A percentile compares a stretch with the other conserved stretches of the same genome.
Evolutionary conservation across 805 yeast species (phyloP).

Genomic region (Ascoidea asiatica): DNA sequence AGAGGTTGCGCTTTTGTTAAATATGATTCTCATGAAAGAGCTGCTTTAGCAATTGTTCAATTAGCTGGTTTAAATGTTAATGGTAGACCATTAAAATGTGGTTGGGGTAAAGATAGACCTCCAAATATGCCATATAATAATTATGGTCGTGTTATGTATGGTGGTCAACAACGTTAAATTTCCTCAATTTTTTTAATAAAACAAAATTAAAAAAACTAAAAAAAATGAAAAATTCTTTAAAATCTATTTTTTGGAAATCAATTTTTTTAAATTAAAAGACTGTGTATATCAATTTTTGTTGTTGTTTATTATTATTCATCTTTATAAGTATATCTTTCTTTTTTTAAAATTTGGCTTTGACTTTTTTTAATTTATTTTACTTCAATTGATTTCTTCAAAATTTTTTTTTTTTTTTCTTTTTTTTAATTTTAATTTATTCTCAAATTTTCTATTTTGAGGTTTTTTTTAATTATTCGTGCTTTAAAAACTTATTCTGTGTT

Average conservation of each 20-base stretch:
- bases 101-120: conserved; percentile 66
- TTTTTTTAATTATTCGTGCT: too few species aligned
- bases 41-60: conserved; percentile 78
- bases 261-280: too few species aligned
- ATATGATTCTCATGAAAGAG: conserved; percentile 77
- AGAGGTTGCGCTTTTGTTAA: conserved; percentile 82
- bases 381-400: too few species aligned
- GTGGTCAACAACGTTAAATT: background rate
- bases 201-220: background rate
- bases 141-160: conserved; percentile 8
- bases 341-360: too few species aligned
- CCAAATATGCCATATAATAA: conserved; percentile 19
- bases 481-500: too few species aligned
- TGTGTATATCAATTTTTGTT: background rate
- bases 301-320: too few species aligned
- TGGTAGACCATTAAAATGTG: conserved; percentile 69
- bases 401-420: too few species aligned
- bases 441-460: background rate
- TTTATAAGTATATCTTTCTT: background rate
- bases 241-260: background rate
- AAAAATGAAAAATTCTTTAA: background rate
- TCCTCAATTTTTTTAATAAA: too few species aligned
- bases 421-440: background rate
- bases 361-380: too few species aligned
- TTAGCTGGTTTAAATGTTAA: conserved; percentile 48